phyloP scores from a whole-genome alignment of 164 flowering plant genomes.

The Magnolia sinica region DNA sequence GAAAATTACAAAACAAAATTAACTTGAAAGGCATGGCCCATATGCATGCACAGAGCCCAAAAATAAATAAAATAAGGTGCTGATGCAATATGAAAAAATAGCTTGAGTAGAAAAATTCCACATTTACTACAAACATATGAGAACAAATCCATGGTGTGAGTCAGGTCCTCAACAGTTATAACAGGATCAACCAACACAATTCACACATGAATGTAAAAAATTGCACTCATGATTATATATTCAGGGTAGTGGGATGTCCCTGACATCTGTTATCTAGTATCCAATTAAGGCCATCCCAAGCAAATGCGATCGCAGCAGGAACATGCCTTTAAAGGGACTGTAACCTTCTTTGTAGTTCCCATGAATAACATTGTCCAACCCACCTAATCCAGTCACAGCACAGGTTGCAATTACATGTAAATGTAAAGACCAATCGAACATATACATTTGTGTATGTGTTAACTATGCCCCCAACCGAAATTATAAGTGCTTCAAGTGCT shows the following conservation, averaged over 20 bases:
- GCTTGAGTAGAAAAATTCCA: background rate
- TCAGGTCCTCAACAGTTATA: background rate
- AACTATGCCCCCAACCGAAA: too few relatives aligned
- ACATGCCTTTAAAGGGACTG: background rate
- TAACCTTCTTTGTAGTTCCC: background rate
- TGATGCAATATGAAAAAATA: background rate
- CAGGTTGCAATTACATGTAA: background rate
- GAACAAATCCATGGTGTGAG: background rate
- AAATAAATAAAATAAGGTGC: background rate
- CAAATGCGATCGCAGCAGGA: background rate
- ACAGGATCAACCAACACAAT: background rate
- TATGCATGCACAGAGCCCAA: background rate
- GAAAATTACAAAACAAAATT: background rate
- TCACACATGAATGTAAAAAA: background rate
- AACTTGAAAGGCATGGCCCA: background rate
- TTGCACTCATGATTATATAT: background rate
- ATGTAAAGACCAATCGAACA: background rate
- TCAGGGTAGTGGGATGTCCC: background rate
- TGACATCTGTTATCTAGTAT: background rate
- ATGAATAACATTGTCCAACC: background rate
- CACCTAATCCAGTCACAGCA: background rate
- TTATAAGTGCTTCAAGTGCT: too few relatives aligned
- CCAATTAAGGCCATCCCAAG: background rate
- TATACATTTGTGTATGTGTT: too few relatives aligned
- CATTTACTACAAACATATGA: background rate